Percentiles rank a stretch among this genome's conserved stretches.
These are phyloP conservation scores for Geosiphon pyriformis DNA, from an alignment of 192 early-diverging fungal species.

Conservation along the genomic window DNA sequence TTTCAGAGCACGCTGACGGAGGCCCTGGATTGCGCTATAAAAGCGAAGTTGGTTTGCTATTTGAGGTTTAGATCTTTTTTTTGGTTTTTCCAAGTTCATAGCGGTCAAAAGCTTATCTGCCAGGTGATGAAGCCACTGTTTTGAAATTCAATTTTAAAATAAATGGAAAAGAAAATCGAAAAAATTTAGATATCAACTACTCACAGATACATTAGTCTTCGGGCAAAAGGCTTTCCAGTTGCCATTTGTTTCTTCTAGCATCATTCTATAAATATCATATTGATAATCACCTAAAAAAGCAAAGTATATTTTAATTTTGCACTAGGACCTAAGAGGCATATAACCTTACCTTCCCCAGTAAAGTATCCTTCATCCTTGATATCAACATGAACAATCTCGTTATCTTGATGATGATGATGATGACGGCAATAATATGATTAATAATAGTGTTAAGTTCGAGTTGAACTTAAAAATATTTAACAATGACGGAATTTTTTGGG, in stretches of 20 bases:
- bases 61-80: neutral
- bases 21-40: neutral
- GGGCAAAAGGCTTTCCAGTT: constrained; percentile 43
- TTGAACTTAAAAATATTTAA: neutral
- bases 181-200: constrained; percentile 17
- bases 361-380: constrained; percentile 52
- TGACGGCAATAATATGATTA: no score
- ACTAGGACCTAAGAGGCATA: constrained; percentile 31
- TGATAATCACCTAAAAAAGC: constrained; percentile 56
- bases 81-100: constrained; percentile 28
- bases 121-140: constrained; percentile 47
- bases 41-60: neutral
- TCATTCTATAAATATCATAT: constrained; percentile 69
- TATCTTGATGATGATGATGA: neutral
- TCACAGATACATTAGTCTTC: constrained; percentile 45
- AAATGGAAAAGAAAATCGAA: neutral
- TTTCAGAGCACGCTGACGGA: constrained; percentile 1
- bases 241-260: constrained; percentile 42
- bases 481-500: neutral
- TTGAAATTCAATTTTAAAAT: neutral
- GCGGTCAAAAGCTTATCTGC: constrained; percentile 40
- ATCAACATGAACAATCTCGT: constrained; percentile 49
- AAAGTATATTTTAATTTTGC: constrained; percentile 31
- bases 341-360: constrained; percentile 35
- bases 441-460: no score